Base-by-base conservation (phyloP, 257 asterid genomes). In the Cruciata laevipes region DNA sequence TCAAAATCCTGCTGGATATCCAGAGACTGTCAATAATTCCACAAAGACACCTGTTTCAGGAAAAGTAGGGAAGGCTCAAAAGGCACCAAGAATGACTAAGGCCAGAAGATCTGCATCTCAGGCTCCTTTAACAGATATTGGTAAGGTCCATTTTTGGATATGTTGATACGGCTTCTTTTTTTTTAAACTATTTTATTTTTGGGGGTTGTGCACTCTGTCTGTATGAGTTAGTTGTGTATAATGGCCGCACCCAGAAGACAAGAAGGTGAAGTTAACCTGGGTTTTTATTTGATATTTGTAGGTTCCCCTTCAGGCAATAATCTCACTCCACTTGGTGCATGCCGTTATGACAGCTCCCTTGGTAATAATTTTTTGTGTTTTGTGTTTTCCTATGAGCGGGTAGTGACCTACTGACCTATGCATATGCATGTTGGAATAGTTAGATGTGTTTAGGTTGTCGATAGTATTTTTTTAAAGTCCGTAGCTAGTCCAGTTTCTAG, bases 281-380 rank as follows among this genome's bases (percentile, higher is more conserved):
- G 14, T 12, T 10, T 6, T 63, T 66, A 42, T 66, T 72, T 47
- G 32, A 49, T 47, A 57, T 57, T 38, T 77, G 82, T 89, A 94
- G 99, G 95, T 76, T 90, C 97, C 77, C 90, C 90, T 58, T 70
- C 88, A 12, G 89, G 86, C 82, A 80, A 86, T 77, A 83, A 81
- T 80, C 86, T 86, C 76, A 83, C 96, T 20, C 89, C 89, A 40
- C 90, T 53, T 79, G 99, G 97, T 38, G 86, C 97, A 72, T 90
- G 97, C 78, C 99, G 99, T 60, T 90, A 87, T 61, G 99, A 90
- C 75, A 94, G 91, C 86, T 94, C 99, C 71, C 88, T 94, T 69
- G 98, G 99, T 94, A 84, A 79, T 65, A 20, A 63, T 31, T 44
- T 32, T 16, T 61, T 58, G 17, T 61, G 13, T 32, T 61, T 61